Evolutionary conservation across 2,329 filamentous ascomycete species (phyloP).

Genomic region (Pseudogymnoascus sp.): DNA sequence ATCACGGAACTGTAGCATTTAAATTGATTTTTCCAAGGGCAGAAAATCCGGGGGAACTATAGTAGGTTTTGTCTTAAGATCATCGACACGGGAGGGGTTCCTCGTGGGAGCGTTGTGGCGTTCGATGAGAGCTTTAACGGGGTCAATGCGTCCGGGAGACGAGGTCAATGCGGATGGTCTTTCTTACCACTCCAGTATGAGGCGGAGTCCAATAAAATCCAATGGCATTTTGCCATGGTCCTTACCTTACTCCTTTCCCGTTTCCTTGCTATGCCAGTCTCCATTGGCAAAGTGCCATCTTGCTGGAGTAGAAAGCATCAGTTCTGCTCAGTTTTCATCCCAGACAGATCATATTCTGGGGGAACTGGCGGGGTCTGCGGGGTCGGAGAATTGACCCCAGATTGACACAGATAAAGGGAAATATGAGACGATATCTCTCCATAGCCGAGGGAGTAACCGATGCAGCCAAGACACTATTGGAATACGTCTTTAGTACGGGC

Average conservation of each 20-base stretch:
- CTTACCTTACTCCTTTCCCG: background rate
- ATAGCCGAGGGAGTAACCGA: conserved; percentile 5
- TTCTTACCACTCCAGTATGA: background rate
- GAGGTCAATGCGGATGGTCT: background rate
- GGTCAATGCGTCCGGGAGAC: background rate
- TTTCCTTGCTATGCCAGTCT: background rate
- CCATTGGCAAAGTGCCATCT: background rate
- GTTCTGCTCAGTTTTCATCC: background rate
- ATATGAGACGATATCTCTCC: background rate
- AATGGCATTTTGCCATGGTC: background rate
- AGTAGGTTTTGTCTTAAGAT: background rate
- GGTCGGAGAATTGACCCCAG: background rate
- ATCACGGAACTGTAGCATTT: background rate
- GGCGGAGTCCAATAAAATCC: background rate
- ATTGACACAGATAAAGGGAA: background rate
- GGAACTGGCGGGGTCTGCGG: background rate
- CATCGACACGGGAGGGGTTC: background rate
- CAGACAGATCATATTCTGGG: background rate
- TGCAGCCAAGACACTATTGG: background rate
- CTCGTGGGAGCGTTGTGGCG: background rate
- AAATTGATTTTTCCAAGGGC: background rate
- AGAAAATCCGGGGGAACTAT: background rate
- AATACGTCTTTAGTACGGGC: background rate
- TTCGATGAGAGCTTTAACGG: background rate
- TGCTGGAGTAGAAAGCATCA: background rate